Conservation (phyloP, 805 yeast species). For the Nakazawaea sp. region DNA sequence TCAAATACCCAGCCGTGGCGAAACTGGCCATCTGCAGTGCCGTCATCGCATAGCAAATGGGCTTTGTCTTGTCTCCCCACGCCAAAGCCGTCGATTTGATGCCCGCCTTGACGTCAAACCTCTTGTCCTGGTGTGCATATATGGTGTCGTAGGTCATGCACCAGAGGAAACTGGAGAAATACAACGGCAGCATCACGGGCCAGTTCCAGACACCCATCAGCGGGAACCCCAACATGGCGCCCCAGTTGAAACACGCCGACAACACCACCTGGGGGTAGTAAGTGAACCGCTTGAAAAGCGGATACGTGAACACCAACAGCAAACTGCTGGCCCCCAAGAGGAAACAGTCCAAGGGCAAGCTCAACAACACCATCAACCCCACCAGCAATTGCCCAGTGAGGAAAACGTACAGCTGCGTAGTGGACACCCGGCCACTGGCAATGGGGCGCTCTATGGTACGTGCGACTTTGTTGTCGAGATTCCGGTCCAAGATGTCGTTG, state of each 20-base stretch:
- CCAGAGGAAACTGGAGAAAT: conserved; percentile 78
- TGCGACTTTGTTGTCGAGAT: conserved; percentile 78
- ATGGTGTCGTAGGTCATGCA: conserved; percentile 94
- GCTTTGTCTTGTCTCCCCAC: conserved; percentile 81
- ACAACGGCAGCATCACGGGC: conserved; percentile 72
- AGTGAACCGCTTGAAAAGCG: conserved; percentile 89
- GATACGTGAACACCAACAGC: conserved; percentile 78
- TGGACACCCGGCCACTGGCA: conserved; percentile 76
- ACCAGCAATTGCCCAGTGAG: conserved; percentile 66
- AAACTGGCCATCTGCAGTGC: conserved; percentile 61
- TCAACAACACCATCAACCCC: conserved; percentile 66
- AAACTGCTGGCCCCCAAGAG: conserved; percentile 75
- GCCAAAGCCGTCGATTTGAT: conserved; percentile 92
- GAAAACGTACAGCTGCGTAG: conserved; percentile 62
- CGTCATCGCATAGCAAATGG: conserved; percentile 57
- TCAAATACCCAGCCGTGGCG: conserved; percentile 61
- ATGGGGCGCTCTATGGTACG: conserved; percentile 91
- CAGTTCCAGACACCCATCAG: conserved; percentile 86
- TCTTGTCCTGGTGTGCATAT: conserved; percentile 96
- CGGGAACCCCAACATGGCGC: conserved; percentile 88
- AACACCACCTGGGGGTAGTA: conserved; percentile 89
- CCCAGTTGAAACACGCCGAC: conserved; percentile 89
- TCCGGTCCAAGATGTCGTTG: conserved; percentile 80
- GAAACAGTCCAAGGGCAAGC: conserved; percentile 79
- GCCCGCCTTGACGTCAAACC: conserved; percentile 82